Evolutionary conservation across 768 basidiomycete genomes (phyloP).

Genomic region (Scleroderma bovista): DNA sequence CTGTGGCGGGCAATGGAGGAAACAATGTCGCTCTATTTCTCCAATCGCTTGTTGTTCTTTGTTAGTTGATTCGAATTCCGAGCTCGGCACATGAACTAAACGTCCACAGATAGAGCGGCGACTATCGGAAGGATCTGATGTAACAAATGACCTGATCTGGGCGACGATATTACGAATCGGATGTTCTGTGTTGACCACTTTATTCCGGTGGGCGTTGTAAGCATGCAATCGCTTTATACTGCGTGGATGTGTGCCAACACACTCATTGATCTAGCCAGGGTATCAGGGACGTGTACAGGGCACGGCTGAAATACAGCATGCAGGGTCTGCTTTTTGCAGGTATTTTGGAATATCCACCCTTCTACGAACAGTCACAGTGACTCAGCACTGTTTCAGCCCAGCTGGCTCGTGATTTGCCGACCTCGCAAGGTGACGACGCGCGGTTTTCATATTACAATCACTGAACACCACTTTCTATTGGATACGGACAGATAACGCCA

Average conservation of each 20-base stretch:
- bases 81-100: neutral
- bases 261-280: constrained; percentile 3
- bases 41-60: constrained; percentile 16
- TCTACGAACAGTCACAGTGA: neutral
- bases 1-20: constrained; percentile 17
- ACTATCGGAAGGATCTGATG: constrained; percentile 3
- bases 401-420: constrained; percentile 16
- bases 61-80: constrained; percentile 5
- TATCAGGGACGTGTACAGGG: constrained; percentile 3
- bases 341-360: neutral
- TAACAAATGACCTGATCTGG: constrained; percentile 5
- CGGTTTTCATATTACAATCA: neutral
- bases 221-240: neutral
- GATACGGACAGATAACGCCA: constrained; percentile 9
- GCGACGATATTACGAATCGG: constrained; percentile 9
- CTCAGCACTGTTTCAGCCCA: constrained; percentile 7
- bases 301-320: constrained; percentile 17
- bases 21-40: constrained; percentile 17
- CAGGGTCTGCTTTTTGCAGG: constrained; percentile 18
- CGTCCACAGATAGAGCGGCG: constrained; percentile 17
- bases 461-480: neutral
- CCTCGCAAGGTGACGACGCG: constrained; percentile 13
- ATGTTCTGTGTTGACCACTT: constrained; percentile 14
- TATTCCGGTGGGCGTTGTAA: constrained; percentile 16
- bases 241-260: neutral